Conservation (phyloP, 2,329 filamentous ascomycete genomes). For the Penicillium sp. region DNA sequence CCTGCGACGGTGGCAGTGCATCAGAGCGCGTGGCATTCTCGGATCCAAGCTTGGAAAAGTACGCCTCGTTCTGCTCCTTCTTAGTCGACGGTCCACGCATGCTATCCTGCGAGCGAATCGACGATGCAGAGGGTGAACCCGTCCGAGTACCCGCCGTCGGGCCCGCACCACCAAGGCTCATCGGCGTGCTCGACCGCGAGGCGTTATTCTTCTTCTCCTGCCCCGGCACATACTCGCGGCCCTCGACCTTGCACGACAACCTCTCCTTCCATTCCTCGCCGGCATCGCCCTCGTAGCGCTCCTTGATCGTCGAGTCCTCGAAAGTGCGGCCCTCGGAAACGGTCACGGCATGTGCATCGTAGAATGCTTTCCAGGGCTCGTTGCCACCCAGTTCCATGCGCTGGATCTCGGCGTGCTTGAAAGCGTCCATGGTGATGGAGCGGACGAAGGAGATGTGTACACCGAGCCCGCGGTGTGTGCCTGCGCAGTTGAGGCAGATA, state of each 20-base stretch:
- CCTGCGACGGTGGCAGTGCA: conserved; percentile 77
- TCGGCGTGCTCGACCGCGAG: conserved; percentile 30
- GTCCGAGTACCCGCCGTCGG: conserved; percentile 8
- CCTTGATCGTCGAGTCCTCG: conserved; percentile 84
- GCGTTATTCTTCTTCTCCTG: conserved; percentile 54
- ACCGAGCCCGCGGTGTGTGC: conserved; percentile 88
- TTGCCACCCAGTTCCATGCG: conserved; percentile 94
- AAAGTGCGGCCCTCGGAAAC: conserved; percentile 68
- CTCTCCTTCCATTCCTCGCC: conserved; percentile 96
- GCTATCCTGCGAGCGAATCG: conserved; percentile 22
- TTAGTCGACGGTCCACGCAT: conserved; percentile 45
- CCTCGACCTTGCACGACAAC: conserved; percentile 82
- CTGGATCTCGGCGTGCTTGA: conserved; percentile 88
- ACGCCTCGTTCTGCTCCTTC: conserved; percentile 74
- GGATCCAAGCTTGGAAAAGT: conserved; percentile 80
- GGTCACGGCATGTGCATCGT: conserved; percentile 68
- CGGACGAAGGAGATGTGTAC: conserved; percentile 99
- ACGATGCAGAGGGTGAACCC: conserved; percentile 26
- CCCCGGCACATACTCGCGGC: conserved; percentile 75
- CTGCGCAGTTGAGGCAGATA: conserved; percentile 95
- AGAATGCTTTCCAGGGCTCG: conserved; percentile 81
- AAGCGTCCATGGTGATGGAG: conserved; percentile 97
- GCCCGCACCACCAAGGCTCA: conserved; percentile 12
- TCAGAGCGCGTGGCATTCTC: conserved; percentile 77
- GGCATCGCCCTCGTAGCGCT: conserved; percentile 83